A percentile compares a stretch with the other conserved stretches of the same genome.
phyloP scores from a whole-genome alignment of 768 basidiomycete species.

The Pholiota conissans region DNA sequence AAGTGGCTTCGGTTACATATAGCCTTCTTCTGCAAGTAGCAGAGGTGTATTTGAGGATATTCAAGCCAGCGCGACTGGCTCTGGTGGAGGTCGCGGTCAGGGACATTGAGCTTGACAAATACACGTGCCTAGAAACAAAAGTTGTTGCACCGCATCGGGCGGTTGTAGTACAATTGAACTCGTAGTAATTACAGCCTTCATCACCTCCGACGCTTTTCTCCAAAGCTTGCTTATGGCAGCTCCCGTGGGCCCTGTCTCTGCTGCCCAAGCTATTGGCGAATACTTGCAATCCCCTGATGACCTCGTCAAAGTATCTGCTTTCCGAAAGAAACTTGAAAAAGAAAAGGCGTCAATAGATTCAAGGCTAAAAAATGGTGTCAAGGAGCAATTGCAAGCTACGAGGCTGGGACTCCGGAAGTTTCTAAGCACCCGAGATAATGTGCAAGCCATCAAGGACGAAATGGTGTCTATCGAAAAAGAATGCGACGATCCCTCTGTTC shows the following conservation, averaged over 20 bases:
- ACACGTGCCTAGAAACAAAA: slow-evolving; percentile 10
- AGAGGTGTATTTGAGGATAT: not conserved
- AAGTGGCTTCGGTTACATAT: slow-evolving; percentile 1
- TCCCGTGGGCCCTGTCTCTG: slow-evolving; percentile 54
- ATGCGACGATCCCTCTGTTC: slow-evolving; percentile 72
- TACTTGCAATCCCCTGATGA: slow-evolving; percentile 93
- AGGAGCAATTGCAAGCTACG: slow-evolving; percentile 90
- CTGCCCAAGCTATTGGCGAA: slow-evolving; percentile 85
- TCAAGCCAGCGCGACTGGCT: slow-evolving; percentile 11
- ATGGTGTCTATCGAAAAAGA: slow-evolving; percentile 78
- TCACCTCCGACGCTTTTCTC: not conserved
- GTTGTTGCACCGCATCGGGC: not conserved
- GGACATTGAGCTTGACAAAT: slow-evolving; percentile 13
- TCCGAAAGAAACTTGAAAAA: slow-evolving; percentile 93
- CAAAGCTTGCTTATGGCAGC: slow-evolving; percentile 40
- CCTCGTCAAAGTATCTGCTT: slow-evolving; percentile 83
- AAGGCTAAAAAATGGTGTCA: slow-evolving; percentile 86
- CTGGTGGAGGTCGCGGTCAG: slow-evolving; percentile 20
- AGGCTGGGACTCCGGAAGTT: slow-evolving; percentile 85
- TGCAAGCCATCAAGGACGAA: slow-evolving; percentile 83
- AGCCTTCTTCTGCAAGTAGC: not conserved
- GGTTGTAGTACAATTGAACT: no score
- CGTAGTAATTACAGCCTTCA: no score
- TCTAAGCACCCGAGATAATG: slow-evolving; percentile 71
- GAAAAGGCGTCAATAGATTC: slow-evolving; percentile 95